phyloP scores from a whole-genome alignment of 73 alveolate species.

The Breviolum minutum region DNA sequence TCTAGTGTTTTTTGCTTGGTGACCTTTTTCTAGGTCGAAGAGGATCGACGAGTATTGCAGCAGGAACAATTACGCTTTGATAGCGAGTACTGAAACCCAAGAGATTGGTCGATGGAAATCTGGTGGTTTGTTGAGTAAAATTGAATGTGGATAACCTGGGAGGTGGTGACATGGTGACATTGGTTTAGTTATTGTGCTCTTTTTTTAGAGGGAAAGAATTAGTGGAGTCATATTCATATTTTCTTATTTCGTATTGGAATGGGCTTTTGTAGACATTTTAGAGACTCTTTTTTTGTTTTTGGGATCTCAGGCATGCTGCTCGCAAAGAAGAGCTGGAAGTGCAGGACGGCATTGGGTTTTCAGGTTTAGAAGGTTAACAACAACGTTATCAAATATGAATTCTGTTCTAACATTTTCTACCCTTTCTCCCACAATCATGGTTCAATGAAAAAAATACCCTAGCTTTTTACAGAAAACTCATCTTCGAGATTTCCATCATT shows the following conservation, averaged over 20 bases:
- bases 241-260: not conserved
- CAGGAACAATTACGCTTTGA: constrained; percentile 87
- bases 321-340: constrained; percentile 81
- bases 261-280: not conserved
- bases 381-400: not conserved
- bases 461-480: no score
- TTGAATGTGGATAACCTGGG: not conserved
- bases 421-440: no score
- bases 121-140: no score
- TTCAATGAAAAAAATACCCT: no score
- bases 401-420: not conserved
- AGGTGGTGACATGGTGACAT: not conserved
- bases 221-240: no score
- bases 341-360: not conserved
- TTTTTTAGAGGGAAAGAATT: no score
- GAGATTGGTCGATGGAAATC: no score
- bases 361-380: not conserved
- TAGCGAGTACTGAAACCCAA: constrained; percentile 29
- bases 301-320: constrained; percentile 28
- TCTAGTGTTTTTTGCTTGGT: no score
- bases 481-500: no score
- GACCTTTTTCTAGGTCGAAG: constrained; percentile 35
- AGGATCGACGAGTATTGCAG: constrained; percentile 66
- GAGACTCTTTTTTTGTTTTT: no score
- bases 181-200: not conserved